Conservation (phyloP, 768 basidiomycete genomes). For the Suillus tomentosus region DNA sequence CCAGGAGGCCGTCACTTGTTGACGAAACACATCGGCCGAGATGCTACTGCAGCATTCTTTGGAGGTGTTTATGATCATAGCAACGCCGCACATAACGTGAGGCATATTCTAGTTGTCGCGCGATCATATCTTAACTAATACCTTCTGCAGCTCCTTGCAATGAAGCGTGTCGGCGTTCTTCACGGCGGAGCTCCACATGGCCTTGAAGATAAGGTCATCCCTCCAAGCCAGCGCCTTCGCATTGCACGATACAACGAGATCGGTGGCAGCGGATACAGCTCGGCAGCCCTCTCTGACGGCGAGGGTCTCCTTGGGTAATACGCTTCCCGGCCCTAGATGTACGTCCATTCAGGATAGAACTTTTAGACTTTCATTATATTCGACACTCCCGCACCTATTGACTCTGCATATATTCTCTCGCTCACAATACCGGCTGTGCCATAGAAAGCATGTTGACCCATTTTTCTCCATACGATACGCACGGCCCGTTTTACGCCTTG, state of each 20-base stretch:
- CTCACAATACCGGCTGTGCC: conserved; percentile 11
- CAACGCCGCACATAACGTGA: conserved; percentile 83
- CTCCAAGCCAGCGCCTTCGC: conserved; percentile 71
- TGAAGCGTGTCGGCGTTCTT: conserved; percentile 60
- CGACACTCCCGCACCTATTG: background rate
- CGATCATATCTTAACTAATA: conserved; percentile 10
- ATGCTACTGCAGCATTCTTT: conserved; percentile 93
- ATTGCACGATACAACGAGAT: conserved; percentile 69
- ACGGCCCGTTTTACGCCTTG: conserved; percentile 14
- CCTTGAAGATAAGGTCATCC: conserved; percentile 62
- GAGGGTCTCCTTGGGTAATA: conserved; percentile 49
- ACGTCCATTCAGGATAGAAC: background rate
- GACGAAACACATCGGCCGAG: conserved; percentile 83
- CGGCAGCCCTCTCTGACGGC: conserved; percentile 58
- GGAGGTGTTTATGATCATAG: conserved; percentile 90
- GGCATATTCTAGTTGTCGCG: conserved; percentile 22
- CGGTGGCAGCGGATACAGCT: conserved; percentile 48
- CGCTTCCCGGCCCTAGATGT: background rate
- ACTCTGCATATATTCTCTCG: conserved; percentile 11
- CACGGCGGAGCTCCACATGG: conserved; percentile 56
- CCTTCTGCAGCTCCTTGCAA: conserved; percentile 31
- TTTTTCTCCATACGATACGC: conserved; percentile 19
- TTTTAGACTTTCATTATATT: background rate
- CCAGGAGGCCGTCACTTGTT: conserved; percentile 88
- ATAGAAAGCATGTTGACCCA: conserved; percentile 3